Conservation (phyloP, 352 stramenopile genomes). For the Globisporangium nodosum region DNA sequence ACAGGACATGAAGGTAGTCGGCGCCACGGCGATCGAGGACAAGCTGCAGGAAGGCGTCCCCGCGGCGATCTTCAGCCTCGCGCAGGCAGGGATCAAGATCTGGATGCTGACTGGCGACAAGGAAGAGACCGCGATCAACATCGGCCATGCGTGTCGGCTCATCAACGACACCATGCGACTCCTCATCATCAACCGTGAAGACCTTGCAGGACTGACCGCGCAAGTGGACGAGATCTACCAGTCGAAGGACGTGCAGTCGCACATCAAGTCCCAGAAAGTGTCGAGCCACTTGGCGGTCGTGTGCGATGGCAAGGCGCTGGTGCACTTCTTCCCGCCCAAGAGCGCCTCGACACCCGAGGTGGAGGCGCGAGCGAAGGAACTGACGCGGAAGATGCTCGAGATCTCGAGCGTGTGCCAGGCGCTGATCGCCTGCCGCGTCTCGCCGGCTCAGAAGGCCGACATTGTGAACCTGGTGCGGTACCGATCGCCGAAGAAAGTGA, state of each 20-base stretch:
- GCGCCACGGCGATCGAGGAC: conserved; percentile 91
- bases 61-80: conserved; percentile 78
- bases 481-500: conserved; percentile 39
- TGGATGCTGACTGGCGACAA: conserved; percentile 96
- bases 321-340: conserved; percentile 63
- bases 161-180: conserved; percentile 63
- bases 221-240: conserved; percentile 52
- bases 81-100: conserved; percentile 90
- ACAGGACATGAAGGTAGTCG: conserved; percentile 75
- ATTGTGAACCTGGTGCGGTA: conserved; percentile 71
- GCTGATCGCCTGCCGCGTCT: conserved; percentile 80
- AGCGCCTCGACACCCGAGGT: conserved; percentile 22
- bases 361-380: conserved; percentile 33
- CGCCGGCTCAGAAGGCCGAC: conserved; percentile 75
- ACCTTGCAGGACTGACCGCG: conserved; percentile 30
- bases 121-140: conserved; percentile 94
- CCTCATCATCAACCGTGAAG: conserved; percentile 47
- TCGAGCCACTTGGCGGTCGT: conserved; percentile 53
- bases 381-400: conserved; percentile 45
- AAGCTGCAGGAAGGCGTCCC: conserved; percentile 90
- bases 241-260: conserved; percentile 37
- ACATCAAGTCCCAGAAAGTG: conserved; percentile 32
- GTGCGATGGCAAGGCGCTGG: conserved; percentile 66
- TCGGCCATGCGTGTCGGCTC: conserved; percentile 67
- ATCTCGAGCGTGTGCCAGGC: conserved; percentile 60